These are phyloP conservation scores for Heritiera fomes DNA, from an alignment of 345 rosid genomes.

Conservation along the genomic window DNA sequence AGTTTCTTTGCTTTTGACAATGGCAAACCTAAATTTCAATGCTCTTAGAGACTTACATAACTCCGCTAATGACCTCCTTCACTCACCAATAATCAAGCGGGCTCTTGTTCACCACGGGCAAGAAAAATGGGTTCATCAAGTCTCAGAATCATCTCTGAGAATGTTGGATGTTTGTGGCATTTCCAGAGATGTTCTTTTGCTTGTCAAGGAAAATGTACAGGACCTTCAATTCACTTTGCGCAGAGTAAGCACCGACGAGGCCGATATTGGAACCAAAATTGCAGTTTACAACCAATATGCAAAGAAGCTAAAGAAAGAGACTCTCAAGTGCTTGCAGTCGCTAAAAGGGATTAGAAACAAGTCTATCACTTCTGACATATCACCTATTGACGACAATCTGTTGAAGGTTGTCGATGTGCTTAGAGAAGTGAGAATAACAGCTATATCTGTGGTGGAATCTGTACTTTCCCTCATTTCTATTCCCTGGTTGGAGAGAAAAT, in stretches of 20 bases:
- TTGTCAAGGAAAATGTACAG: conserved; percentile 59
- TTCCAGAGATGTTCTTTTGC: conserved; percentile 61
- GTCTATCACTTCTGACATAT: conserved; percentile 24
- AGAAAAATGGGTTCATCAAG: conserved; percentile 57
- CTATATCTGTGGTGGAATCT: conserved; percentile 59
- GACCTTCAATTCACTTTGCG: conserved; percentile 55
- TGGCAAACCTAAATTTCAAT: conserved; percentile 56
- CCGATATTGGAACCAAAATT: conserved; percentile 44
- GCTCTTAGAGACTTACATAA: conserved; percentile 69
- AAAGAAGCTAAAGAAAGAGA: conserved; percentile 69
- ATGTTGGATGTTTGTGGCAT: conserved; percentile 68
- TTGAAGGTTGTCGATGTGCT: conserved; percentile 51
- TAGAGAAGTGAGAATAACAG: conserved; percentile 57
- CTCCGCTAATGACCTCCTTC: conserved; percentile 71
- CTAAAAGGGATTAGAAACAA: conserved; percentile 46
- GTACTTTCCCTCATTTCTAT: conserved; percentile 56
- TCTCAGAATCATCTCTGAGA: conserved; percentile 61
- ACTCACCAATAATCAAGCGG: conserved; percentile 51
- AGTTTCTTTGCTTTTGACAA: conserved; percentile 13
- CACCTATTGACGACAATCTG: conserved; percentile 34
- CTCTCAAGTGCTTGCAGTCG: conserved; percentile 56
- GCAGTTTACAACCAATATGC: conserved; percentile 50
- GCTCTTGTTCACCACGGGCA: conserved; percentile 45
- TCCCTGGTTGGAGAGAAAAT: conserved; percentile 67
- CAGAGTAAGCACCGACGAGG: conserved; percentile 32